Percentiles rank a stretch among this genome's conserved stretches.
Conservation (phyloP, 1,284 basidiomycete species). For the Phenoliferia sp. region DNA sequence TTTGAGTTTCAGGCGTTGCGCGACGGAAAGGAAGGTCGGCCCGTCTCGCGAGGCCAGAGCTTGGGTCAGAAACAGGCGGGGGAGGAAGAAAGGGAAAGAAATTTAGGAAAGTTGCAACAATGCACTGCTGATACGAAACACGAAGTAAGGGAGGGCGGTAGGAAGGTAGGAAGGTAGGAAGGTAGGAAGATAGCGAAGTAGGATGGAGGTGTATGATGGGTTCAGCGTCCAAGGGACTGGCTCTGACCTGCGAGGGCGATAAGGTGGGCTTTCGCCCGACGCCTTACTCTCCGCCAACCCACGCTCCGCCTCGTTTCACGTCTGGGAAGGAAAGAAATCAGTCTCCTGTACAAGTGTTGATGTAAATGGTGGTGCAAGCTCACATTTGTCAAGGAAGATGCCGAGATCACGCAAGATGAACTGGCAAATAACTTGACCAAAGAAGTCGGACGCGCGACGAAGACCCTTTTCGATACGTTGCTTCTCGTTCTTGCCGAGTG, state of each 20-base stretch:
- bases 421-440: constrained; percentile 79
- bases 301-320: constrained; percentile 30
- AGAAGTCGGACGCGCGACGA: constrained; percentile 79
- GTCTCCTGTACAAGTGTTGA: no score
- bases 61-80: no score
- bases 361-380: neutral
- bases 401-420: constrained; percentile 72
- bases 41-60: neutral
- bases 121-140: neutral
- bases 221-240: neutral
- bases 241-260: neutral
- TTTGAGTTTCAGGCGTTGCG: no score
- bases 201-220: neutral
- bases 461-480: constrained; percentile 66
- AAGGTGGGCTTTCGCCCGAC: neutral
- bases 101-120: neutral
- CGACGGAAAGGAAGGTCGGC: neutral
- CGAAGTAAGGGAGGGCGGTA: neutral
- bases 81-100: neutral
- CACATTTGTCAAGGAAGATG: constrained; percentile 79
- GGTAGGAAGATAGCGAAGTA: neutral
- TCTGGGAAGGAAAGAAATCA: constrained; percentile 5
- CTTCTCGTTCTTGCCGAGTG: constrained; percentile 62
- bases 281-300: constrained; percentile 22
- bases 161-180: neutral